Conservation (phyloP, 805 yeast species). For the Saccharomycopsis babjevae region DNA sequence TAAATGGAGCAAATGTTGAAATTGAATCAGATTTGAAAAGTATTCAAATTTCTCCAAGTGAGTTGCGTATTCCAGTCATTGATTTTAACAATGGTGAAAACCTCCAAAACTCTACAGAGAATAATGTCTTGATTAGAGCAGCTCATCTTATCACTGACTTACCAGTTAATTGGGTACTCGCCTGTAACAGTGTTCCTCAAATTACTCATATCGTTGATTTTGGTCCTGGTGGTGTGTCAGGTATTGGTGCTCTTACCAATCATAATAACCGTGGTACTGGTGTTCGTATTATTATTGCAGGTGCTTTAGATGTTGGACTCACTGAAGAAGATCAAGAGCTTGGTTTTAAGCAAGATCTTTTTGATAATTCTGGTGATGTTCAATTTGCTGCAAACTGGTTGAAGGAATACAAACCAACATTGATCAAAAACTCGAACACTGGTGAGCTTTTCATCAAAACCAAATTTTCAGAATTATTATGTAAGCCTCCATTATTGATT, state of each 20-base stretch:
- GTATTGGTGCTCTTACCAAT: constrained; percentile 91
- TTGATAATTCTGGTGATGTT: constrained; percentile 57
- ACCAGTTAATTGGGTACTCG: constrained; percentile 91
- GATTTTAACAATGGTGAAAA: constrained; percentile 84
- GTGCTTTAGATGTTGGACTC: constrained; percentile 55
- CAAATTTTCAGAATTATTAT: constrained; percentile 81
- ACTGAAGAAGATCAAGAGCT: constrained; percentile 63
- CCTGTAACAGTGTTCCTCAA: constrained; percentile 50
- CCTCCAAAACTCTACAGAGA: constrained; percentile 42
- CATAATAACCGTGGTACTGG: constrained; percentile 99
- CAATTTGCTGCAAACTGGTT: constrained; percentile 89
- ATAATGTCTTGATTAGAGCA: constrained; percentile 56
- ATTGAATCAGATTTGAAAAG: constrained; percentile 61
- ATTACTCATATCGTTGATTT: constrained; percentile 83
- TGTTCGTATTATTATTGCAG: constrained; percentile 86
- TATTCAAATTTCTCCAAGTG: constrained; percentile 43
- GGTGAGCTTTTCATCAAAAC: constrained; percentile 85
- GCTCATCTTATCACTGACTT: constrained; percentile 76
- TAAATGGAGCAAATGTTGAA: constrained; percentile 57
- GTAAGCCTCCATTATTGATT: constrained; percentile 93
- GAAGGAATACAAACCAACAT: constrained; percentile 74
- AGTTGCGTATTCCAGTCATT: constrained; percentile 74
- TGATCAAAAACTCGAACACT: constrained; percentile 54
- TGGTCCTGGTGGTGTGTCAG: constrained; percentile 98
- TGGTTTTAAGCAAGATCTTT: constrained; percentile 93